Conservation (phyloP, 345 rosid genomes). For the Boechera retrofracta region DNA sequence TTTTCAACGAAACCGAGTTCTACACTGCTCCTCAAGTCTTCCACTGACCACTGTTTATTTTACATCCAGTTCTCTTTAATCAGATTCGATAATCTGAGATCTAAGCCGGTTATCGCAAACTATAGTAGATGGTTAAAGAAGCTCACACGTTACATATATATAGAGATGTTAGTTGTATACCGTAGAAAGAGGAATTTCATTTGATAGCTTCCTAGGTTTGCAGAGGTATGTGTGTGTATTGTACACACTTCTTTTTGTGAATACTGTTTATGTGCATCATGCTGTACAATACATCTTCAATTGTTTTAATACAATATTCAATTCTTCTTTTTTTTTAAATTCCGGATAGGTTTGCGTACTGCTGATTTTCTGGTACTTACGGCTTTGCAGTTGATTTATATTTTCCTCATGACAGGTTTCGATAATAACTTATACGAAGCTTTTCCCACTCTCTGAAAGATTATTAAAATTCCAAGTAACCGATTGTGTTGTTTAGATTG, state of each 20-base stretch:
- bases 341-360: not conserved
- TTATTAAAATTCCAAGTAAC: not conserved
- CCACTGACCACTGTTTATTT: conserved; percentile 21
- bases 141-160: conserved; percentile 23
- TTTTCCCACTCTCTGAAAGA: not conserved
- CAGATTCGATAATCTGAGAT: not conserved
- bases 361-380: not conserved
- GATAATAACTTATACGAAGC: not conserved
- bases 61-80: not conserved
- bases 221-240: conserved; percentile 18
- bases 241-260: not conserved
- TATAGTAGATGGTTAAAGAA: conserved; percentile 6
- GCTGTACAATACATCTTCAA: conserved; percentile 29
- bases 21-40: conserved; percentile 86
- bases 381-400: not conserved
- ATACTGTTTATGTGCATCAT: not conserved
- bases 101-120: not conserved
- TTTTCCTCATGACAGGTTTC: not conserved
- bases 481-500: not conserved
- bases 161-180: conserved; percentile 25
- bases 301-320: not conserved
- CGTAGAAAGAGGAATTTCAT: not conserved
- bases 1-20: conserved; percentile 78
- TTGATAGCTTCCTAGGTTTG: conserved; percentile 28
- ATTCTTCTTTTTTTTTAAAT: not conserved